Conservation (phyloP, 1,284 basidiomycete species). For the Exsudoporus floridanus region DNA sequence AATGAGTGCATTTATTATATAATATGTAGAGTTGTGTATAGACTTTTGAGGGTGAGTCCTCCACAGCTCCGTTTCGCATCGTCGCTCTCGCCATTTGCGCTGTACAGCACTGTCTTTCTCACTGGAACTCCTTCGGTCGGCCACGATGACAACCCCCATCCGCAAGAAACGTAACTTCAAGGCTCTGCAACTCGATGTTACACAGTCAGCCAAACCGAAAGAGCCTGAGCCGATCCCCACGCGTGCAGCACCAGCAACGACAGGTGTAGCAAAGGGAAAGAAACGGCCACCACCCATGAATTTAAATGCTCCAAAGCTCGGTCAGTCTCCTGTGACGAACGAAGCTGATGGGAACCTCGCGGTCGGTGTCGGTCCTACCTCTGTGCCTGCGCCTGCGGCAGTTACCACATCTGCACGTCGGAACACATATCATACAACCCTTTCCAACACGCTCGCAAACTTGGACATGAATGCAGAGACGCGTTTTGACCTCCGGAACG, state of each 20-base stretch:
- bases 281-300: constrained; percentile 65
- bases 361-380: constrained; percentile 39
- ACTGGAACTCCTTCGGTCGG: constrained; percentile 1
- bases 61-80: constrained; percentile 18
- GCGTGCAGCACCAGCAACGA: constrained; percentile 37
- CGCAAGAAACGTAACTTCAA: constrained; percentile 84
- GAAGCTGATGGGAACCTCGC: constrained; percentile 41
- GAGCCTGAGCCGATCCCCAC: constrained; percentile 40
- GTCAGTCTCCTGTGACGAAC: constrained; percentile 43
- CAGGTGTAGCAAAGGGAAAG: constrained; percentile 43
- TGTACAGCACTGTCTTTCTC: background rate
- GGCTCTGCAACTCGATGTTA: constrained; percentile 62
- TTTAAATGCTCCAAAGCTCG: constrained; percentile 46
- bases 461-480: constrained; percentile 74
- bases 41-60: background rate
- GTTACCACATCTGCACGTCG: constrained; percentile 45
- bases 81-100: constrained; percentile 6
- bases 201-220: constrained; percentile 44
- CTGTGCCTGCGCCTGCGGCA: constrained; percentile 42
- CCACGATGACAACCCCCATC: constrained; percentile 46
- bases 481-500: constrained; percentile 74
- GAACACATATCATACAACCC: constrained; percentile 67
- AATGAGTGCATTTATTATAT: constrained; percentile 18
- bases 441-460: constrained; percentile 73
- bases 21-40: constrained; percentile 15